phyloP scores from a whole-genome alignment of 2,329 filamentous ascomycete genomes.

The Microdochium trichocladiopsis region DNA sequence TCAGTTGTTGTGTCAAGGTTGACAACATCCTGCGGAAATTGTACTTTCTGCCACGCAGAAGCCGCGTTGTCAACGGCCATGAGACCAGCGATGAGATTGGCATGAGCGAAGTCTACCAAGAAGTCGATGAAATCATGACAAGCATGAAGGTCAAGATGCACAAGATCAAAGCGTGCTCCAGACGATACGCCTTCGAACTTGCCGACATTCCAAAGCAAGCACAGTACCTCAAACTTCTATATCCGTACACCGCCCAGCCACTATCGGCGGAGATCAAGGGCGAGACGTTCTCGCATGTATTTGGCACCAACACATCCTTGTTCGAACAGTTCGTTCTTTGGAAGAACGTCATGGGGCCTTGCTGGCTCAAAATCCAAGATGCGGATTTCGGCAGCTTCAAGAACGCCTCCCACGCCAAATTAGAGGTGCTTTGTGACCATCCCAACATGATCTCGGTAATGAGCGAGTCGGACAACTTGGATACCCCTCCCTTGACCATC shows the following conservation, averaged over 20 bases:
- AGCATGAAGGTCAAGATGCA: slow-evolving; percentile 79
- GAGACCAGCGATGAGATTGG: slow-evolving; percentile 72
- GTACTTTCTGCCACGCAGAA: slow-evolving; percentile 80
- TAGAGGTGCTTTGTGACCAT: slow-evolving; percentile 76
- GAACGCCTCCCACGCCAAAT: slow-evolving; percentile 94
- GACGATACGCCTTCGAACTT: slow-evolving; percentile 95
- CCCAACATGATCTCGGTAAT: slow-evolving; percentile 69
- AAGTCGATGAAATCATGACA: slow-evolving; percentile 84
- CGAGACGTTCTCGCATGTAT: slow-evolving; percentile 89
- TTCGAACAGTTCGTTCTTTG: slow-evolving; percentile 98
- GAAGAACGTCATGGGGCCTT: slow-evolving; percentile 99
- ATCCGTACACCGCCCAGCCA: slow-evolving; percentile 79
- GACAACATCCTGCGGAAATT: slow-evolving; percentile 92
- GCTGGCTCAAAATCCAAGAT: slow-evolving; percentile 87
- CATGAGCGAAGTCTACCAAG: slow-evolving; percentile 84
- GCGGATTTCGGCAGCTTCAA: slow-evolving; percentile 78
- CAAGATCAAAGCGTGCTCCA: slow-evolving; percentile 84
- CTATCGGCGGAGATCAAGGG: slow-evolving; percentile 67
- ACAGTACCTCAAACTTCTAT: slow-evolving; percentile 92
- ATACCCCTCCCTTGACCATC: slow-evolving; percentile 82
- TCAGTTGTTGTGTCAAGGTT: slow-evolving; percentile 92
- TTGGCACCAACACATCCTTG: slow-evolving; percentile 85
- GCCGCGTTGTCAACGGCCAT: slow-evolving; percentile 46
- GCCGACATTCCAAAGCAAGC: slow-evolving; percentile 79
- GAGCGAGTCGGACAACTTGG: slow-evolving; percentile 71